Evolutionary conservation across 2,329 filamentous ascomycete genomes (phyloP).

Genomic region (Botryosphaeria dothidea): DNA sequence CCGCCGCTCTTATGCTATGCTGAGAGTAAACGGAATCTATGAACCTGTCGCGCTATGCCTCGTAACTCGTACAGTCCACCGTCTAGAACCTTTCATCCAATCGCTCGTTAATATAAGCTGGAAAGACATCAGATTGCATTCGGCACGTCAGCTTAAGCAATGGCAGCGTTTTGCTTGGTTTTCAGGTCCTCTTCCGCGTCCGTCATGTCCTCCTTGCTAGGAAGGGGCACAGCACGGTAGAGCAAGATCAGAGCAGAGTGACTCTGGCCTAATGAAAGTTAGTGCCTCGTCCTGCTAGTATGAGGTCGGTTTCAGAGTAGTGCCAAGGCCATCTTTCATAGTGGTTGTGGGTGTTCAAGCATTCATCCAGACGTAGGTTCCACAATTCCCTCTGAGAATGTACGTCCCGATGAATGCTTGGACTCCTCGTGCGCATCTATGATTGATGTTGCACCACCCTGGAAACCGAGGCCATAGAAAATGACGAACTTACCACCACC

Average conservation of each 20-base stretch:
- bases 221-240: constrained; percentile 67
- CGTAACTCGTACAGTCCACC: constrained; percentile 15
- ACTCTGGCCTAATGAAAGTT: constrained; percentile 58
- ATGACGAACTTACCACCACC: constrained; percentile 68
- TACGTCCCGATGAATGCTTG: too few species aligned
- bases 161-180: background rate
- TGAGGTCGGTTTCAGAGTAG: too few species aligned
- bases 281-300: constrained; percentile 19
- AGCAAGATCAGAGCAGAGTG: constrained; percentile 81
- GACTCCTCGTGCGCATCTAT: too few species aligned
- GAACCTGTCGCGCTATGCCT: constrained; percentile 12
- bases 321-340: too few species aligned
- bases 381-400: too few species aligned
- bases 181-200: constrained; percentile 1
- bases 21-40: constrained; percentile 9
- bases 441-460: too few species aligned
- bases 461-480: too few species aligned
- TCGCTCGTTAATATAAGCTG: background rate
- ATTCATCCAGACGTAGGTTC: too few species aligned
- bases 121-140: background rate
- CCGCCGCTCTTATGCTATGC: constrained; percentile 7
- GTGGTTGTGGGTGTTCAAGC: too few species aligned
- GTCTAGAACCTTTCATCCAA: constrained; percentile 9
- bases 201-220: constrained; percentile 13
- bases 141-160: background rate